These are phyloP conservation scores for Plasmodium cynomolgi DNA, from an alignment of 169 alveolate species.

Conservation along the genomic window DNA sequence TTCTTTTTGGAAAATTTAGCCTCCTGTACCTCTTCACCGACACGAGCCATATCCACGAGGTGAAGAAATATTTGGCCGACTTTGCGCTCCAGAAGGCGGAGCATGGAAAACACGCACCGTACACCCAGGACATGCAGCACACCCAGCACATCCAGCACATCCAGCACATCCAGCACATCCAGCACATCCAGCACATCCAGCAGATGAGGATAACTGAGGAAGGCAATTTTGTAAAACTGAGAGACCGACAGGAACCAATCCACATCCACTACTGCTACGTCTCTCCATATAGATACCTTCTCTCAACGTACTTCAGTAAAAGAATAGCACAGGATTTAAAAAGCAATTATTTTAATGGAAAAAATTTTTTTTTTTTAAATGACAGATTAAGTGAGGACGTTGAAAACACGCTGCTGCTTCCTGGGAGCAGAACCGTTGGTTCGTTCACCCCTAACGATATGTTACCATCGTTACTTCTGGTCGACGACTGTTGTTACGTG, in stretches of 20 bases:
- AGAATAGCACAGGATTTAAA: conserved; percentile 20
- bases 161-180: neutral
- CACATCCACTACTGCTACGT: conserved; percentile 37
- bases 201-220: neutral
- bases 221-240: neutral
- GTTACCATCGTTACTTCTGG: conserved; percentile 23
- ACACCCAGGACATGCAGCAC: neutral
- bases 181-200: neutral
- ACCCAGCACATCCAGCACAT: neutral
- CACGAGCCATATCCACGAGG: conserved; percentile 18
- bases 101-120: neutral
- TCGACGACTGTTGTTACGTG: conserved; percentile 39
- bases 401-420: conserved; percentile 10
- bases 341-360: neutral
- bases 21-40: conserved; percentile 37
- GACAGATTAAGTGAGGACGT: conserved; percentile 19
- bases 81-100: neutral
- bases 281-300: conserved; percentile 21
- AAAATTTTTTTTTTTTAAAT: conserved; percentile 29
- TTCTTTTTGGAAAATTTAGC: conserved; percentile 28
- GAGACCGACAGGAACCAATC: conserved; percentile 19
- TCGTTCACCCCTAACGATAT: neutral
- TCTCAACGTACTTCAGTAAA: conserved; percentile 30
- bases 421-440: neutral
- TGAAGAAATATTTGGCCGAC: conserved; percentile 14